phyloP scores from a whole-genome alignment of 1,284 basidiomycete species.

The Leccinum pachyderme region DNA sequence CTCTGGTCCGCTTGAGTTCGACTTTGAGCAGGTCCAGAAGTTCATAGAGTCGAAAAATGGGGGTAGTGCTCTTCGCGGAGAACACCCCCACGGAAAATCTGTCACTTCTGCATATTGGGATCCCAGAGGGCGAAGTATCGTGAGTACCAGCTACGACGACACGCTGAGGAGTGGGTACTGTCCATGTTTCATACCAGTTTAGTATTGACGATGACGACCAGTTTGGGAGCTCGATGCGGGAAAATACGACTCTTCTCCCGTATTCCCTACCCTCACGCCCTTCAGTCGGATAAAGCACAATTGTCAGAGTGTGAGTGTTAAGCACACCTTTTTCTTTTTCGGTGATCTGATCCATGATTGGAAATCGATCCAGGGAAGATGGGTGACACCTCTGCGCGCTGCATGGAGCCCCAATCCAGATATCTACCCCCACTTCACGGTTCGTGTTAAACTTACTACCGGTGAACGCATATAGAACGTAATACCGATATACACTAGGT shows the following conservation, averaged over 20 bases:
- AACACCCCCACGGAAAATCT: conserved; percentile 69
- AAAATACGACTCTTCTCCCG: conserved; percentile 41
- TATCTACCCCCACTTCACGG: conserved; percentile 77
- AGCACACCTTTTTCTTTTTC: background rate
- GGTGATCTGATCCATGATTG: background rate
- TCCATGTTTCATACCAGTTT: background rate
- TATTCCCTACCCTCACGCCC: conserved; percentile 60
- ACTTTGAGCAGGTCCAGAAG: conserved; percentile 46
- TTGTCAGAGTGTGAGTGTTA: conserved; percentile 65
- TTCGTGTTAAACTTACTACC: conserved; percentile 32
- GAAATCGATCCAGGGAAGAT: conserved; percentile 56
- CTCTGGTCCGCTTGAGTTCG: conserved; percentile 43
- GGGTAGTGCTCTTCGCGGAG: conserved; percentile 52
- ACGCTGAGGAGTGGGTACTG: conserved; percentile 55
- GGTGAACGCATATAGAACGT: background rate
- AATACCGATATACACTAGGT: conserved; percentile 42
- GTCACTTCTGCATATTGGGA: conserved; percentile 83
- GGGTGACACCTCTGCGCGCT: conserved; percentile 72
- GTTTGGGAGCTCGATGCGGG: conserved; percentile 69
- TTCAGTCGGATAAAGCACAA: conserved; percentile 63
- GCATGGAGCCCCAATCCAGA: conserved; percentile 76
- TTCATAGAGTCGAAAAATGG: conserved; percentile 52
- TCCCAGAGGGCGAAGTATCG: conserved; percentile 66
- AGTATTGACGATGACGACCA: conserved; percentile 31
- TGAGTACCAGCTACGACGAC: conserved; percentile 81